phyloP scores from a whole-genome alignment of 257 asterid genomes.

The Solanum rostratum region DNA sequence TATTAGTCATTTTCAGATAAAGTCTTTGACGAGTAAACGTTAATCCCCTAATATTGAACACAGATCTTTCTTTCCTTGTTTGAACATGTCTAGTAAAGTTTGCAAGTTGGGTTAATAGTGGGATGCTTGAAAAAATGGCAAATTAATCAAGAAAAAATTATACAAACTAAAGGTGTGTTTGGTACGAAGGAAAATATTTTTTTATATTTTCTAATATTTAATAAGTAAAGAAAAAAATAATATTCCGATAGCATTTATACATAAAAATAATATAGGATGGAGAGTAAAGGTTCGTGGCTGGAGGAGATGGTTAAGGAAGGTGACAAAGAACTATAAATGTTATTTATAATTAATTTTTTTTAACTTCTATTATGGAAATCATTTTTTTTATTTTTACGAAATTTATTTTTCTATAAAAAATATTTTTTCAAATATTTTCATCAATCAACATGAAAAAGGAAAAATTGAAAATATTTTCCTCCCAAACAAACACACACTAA shows the following conservation, averaged over 20 bases:
- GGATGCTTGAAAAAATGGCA: not conserved
- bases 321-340: not conserved
- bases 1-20: not conserved
- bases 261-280: no score
- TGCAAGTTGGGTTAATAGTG: not conserved
- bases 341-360: not conserved
- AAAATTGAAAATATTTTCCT: not conserved
- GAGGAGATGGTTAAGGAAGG: not conserved
- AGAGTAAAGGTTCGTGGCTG: not conserved
- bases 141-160: not conserved
- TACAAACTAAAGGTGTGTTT: not conserved
- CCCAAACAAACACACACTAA: not conserved
- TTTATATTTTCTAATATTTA: no score
- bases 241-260: no score
- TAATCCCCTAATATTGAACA: not conserved
- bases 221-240: no score
- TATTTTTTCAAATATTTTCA: not conserved
- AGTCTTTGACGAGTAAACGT: not conserved
- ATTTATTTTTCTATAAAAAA: rapidly evolving
- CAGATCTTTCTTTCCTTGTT: not conserved
- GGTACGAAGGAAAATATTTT: no score
- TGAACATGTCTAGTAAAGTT: not conserved
- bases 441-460: not conserved
- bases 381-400: not conserved
- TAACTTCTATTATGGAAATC: no score